These are phyloP conservation scores for Fusarium paranaense DNA, from an alignment of 2,329 filamentous ascomycete genomes.

Conservation along the genomic window DNA sequence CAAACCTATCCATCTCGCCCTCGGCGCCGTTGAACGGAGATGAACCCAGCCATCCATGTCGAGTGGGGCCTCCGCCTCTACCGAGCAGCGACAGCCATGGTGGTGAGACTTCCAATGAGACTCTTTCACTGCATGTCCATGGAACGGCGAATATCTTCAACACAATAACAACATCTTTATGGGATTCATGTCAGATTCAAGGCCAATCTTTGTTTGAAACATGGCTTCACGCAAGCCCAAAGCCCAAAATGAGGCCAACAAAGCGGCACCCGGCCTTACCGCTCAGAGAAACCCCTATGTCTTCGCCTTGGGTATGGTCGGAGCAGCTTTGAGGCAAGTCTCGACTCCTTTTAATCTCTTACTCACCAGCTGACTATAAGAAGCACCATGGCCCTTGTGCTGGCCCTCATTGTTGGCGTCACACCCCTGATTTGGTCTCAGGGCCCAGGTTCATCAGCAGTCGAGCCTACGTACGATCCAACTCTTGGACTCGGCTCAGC, in stretches of 20 bases:
- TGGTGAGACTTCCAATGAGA: not conserved
- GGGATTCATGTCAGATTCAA: not conserved
- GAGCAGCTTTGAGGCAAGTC: constrained; percentile 23
- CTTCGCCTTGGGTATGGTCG: constrained; percentile 24
- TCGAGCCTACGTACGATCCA: not conserved
- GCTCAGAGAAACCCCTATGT: constrained; percentile 22
- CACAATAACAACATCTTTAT: not conserved
- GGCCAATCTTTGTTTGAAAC: not conserved
- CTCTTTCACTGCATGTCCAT: not conserved
- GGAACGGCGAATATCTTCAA: not conserved
- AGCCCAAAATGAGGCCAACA: not conserved
- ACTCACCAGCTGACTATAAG: not conserved
- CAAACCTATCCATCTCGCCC: not conserved
- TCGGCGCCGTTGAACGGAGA: not conserved
- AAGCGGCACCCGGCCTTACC: not conserved
- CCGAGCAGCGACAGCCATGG: not conserved
- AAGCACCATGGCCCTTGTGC: constrained; percentile 22
- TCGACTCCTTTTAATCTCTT: rapidly evolving
- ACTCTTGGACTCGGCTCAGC: not conserved
- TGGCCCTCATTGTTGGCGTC: constrained; percentile 19
- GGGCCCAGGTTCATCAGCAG: not conserved
- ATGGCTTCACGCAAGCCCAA: constrained; percentile 3
- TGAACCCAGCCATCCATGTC: not conserved
- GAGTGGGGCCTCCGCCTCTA: constrained; percentile 8
- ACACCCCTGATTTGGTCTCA: constrained; percentile 23